A percentile compares a stretch with the other conserved stretches of the same genome.
phyloP scores from a whole-genome alignment of 768 basidiomycete species.

The Tremella yokohamensis region DNA sequence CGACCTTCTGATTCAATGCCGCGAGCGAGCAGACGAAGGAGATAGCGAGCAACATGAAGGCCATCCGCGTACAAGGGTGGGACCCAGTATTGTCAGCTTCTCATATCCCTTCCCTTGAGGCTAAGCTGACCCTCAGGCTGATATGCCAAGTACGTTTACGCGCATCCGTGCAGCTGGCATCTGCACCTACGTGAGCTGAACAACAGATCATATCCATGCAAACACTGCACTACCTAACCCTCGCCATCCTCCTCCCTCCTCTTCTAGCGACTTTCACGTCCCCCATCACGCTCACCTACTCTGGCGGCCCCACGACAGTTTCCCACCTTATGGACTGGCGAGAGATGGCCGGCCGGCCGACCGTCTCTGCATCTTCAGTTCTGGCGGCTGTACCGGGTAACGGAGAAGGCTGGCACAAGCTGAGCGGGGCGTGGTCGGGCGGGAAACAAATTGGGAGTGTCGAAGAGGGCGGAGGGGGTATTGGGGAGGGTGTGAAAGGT shows the following conservation, averaged over 20 bases:
- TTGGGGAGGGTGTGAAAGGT: conserved; percentile 18
- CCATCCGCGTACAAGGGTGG: conserved; percentile 61
- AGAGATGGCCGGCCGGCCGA: conserved; percentile 82
- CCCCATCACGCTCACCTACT: conserved; percentile 39
- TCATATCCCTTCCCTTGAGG: not conserved
- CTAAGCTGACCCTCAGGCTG: conserved; percentile 50
- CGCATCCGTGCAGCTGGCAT: not conserved
- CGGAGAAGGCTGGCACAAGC: conserved; percentile 59
- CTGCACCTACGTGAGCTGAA: not conserved
- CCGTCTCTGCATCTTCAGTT: conserved; percentile 57
- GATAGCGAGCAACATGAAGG: conserved; percentile 1
- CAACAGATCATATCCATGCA: conserved; percentile 85
- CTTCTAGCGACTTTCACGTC: conserved; percentile 67
- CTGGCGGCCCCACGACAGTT: conserved; percentile 46
- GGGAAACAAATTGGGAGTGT: conserved; percentile 70
- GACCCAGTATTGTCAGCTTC: conserved; percentile 66
- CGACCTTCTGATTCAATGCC: too few species aligned
- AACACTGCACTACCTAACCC: conserved; percentile 85
- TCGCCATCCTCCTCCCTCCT: conserved; percentile 76
- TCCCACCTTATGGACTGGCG: conserved; percentile 86
- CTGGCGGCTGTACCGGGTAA: conserved; percentile 24
- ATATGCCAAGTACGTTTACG: conserved; percentile 69
- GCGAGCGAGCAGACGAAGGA: conserved; percentile 1
- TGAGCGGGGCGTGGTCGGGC: conserved; percentile 73
- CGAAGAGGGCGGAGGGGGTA: conserved; percentile 46